phyloP scores from a whole-genome alignment of 2,329 filamentous ascomycete genomes.

The Curvularia spicifera region DNA sequence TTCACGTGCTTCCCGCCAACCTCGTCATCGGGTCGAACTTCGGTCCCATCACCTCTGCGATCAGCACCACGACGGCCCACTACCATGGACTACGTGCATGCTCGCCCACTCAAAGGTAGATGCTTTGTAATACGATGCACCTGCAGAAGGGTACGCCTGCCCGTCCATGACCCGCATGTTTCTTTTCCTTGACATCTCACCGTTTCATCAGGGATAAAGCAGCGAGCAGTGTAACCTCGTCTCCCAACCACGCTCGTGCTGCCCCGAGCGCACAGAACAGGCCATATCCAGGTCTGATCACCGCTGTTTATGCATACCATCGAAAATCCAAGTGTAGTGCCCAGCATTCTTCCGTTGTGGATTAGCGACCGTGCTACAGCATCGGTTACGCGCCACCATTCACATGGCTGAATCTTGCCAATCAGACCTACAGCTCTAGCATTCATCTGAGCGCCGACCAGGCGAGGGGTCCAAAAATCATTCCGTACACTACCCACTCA shows the following conservation, averaged over 20 bases:
- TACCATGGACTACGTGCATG: not conserved
- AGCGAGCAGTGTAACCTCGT: constrained; percentile 6
- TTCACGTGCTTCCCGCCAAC: constrained; percentile 3
- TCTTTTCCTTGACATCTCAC: constrained; percentile 8
- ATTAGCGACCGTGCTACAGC: constrained; percentile 6
- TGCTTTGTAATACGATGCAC: constrained; percentile 7
- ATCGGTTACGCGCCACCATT: constrained; percentile 13
- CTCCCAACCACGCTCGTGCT: not conserved
- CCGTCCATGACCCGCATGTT: not conserved
- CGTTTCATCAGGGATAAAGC: constrained; percentile 6
- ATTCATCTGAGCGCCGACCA: constrained; percentile 14
- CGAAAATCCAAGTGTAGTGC: constrained; percentile 12
- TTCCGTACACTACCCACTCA: constrained; percentile 6
- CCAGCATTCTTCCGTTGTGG: constrained; percentile 21
- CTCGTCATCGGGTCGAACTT: constrained; percentile 2
- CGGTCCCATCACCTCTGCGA: not conserved
- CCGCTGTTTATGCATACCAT: constrained; percentile 7
- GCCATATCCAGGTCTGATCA: constrained; percentile 9
- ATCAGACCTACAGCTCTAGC: constrained; percentile 17
- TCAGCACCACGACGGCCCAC: not conserved
- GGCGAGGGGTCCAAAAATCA: constrained; percentile 15
- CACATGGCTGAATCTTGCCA: constrained; percentile 26
- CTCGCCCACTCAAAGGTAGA: not conserved
- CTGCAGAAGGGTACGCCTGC: constrained; percentile 1
- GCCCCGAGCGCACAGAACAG: not conserved